phyloP scores from a whole-genome alignment of 2,329 filamentous ascomycete species.

The Colletotrichum sp. region DNA sequence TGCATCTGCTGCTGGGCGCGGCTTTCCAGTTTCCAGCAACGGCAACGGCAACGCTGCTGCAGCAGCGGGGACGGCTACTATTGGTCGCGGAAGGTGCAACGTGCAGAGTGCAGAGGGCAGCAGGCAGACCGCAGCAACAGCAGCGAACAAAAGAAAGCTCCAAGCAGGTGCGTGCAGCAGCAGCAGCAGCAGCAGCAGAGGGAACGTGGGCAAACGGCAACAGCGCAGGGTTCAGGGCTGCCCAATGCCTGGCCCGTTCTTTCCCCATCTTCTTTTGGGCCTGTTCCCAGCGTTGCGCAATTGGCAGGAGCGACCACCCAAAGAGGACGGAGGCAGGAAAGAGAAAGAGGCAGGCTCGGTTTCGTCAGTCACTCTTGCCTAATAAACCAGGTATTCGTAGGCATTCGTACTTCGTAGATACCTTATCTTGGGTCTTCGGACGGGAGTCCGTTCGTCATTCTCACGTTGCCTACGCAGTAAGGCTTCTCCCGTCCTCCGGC shows the following conservation, averaged over 20 bases:
- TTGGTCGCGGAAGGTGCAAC: not conserved
- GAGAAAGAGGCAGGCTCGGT: not conserved
- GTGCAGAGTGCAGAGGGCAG: not conserved
- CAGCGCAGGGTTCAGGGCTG: slow-evolving; percentile 7
- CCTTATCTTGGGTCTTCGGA: not conserved
- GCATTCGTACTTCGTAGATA: not conserved
- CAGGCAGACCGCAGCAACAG: not conserved
- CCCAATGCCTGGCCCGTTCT: not conserved
- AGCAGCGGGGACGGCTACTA: not conserved
- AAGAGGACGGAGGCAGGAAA: not conserved
- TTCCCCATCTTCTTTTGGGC: not conserved
- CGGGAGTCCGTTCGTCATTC: not conserved
- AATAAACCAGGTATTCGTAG: not conserved
- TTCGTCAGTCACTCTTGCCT: not conserved
- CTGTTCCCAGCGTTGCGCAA: not conserved
- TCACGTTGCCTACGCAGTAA: not conserved
- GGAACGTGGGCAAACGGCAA: not conserved
- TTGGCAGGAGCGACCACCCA: not conserved
- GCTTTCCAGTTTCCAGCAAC: not conserved
- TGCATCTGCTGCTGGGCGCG: not conserved
- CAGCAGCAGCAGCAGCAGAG: not conserved
- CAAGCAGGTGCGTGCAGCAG: not conserved
- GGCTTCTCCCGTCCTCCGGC: not conserved
- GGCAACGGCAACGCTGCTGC: not conserved
- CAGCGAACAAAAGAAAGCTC: not conserved